Percentiles rank a stretch among this genome's conserved stretches.
These are phyloP conservation scores for Glycyrrhiza uralensis DNA, from an alignment of 306 rosid genomes.

Conservation along the genomic window DNA sequence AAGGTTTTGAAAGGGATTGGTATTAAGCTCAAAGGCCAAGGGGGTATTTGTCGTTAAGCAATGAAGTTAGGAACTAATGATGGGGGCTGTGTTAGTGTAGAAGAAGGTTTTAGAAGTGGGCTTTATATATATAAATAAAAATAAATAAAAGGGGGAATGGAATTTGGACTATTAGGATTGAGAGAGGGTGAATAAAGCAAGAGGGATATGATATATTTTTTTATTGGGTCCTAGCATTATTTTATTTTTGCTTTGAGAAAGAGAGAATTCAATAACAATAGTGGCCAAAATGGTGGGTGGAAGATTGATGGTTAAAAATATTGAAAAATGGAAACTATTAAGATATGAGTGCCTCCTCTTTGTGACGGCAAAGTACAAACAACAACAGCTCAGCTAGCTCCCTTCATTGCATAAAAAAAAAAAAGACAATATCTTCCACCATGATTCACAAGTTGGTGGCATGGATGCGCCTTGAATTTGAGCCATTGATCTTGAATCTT, in stretches of 20 bases:
- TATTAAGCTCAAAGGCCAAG: conserved; percentile 3
- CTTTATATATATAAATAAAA: conserved; percentile 38
- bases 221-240: background rate
- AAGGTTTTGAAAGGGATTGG: conserved; percentile 27
- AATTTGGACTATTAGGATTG: background rate
- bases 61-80: background rate
- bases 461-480: background rate
- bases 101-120: conserved; percentile 9
- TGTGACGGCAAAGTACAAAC: conserved; percentile 50
- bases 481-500: background rate
- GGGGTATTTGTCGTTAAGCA: background rate
- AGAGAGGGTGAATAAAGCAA: background rate
- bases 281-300: conserved; percentile 69
- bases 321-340: background rate
- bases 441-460: background rate
- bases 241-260: background rate
- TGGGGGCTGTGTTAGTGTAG: conserved; percentile 16
- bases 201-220: background rate
- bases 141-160: too few relatives aligned
- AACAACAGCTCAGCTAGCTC: conserved; percentile 52
- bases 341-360: conserved; percentile 45
- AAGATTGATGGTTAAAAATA: conserved; percentile 31
- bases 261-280: conserved; percentile 13
- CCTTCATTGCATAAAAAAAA: conserved; percentile 36
- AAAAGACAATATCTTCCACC: conserved; percentile 5